These are phyloP conservation scores for Sicyos edulis DNA, from an alignment of 306 rosid species.

Conservation along the genomic window DNA sequence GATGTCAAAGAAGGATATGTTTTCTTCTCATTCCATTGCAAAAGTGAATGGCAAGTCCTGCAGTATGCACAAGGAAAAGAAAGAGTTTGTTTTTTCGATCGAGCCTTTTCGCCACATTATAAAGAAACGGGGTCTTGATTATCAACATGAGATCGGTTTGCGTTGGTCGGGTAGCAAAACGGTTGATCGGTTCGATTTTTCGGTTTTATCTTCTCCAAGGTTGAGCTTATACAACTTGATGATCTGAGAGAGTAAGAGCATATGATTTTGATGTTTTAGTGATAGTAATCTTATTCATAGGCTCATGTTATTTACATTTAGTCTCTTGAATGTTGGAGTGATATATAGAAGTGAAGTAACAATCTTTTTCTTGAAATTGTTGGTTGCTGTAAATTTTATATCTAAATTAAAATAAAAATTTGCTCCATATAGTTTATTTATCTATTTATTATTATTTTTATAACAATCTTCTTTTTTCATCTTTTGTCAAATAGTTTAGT, in stretches of 20 bases:
- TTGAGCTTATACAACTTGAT: constrained; percentile 25
- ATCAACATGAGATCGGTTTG: constrained; percentile 48
- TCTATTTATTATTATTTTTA: no score
- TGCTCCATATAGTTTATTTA: no score
- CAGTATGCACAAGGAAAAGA: constrained; percentile 29
- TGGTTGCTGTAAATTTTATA: no score
- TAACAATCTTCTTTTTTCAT: no score
- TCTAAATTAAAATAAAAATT: no score
- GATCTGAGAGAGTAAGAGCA: constrained; percentile 1
- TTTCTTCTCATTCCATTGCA: background rate
- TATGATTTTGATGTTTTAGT: background rate
- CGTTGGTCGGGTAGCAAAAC: constrained; percentile 27
- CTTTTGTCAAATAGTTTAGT: no score
- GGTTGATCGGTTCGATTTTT: constrained; percentile 30
- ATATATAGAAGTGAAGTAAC: no score
- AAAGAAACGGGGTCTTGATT: constrained; percentile 33
- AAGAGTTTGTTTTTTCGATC: constrained; percentile 40
- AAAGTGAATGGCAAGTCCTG: background rate
- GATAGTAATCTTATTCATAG: background rate
- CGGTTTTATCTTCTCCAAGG: constrained; percentile 31
- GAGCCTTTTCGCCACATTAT: constrained; percentile 37
- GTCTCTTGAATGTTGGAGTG: no score
- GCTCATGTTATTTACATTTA: no score
- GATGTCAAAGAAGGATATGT: constrained; percentile 16
- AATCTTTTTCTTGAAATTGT: no score